Base-by-base conservation (phyloP, 2,329 filamentous ascomycete species). In the Akanthomyces muscarius region DNA sequence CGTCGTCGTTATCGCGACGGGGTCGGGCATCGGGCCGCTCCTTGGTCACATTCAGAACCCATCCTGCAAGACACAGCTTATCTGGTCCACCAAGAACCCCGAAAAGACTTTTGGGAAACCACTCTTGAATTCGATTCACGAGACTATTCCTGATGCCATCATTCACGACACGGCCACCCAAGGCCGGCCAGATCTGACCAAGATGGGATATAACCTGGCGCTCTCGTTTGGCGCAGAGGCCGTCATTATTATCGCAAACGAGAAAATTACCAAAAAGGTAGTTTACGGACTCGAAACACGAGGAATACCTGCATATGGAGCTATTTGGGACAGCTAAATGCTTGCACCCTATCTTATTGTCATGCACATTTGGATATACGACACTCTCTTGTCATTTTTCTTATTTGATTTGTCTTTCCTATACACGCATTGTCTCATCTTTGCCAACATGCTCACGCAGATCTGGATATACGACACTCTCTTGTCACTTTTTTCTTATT, bases 231-330 rank as follows among this genome's bases (percentile, higher is more conserved):
- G 77, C 10, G 76, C 87, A 1, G 89, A 92, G 78, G 89, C 88
- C 2, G 87, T 91, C 44, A 87, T 91, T 70, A 82, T 91, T 64
- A 88, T 92, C 69, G 86, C 86, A 62, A 92, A 92, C 71, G 84
- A 87, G 63, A 81, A 75, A 63, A 81, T 91, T 41, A 91, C 89
- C 21, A 81, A 81, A 69, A 85, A 84, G 75, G 80, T 92, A 1
- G 88, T 92, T 0, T 89, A 87, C 71, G 86, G 83, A 10, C 75
- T 92, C 57, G 88, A 91, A 75, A 81, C 79, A 44, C 79, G 86
- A 62, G 87, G 88, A 0, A 74, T 91, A 8, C 81, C 85, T 2
- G 88, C 88, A 10, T 92, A 83, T 74, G 90, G 89, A 7, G 87
- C 89, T 10, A 90, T 92, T 68, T 92, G 88, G 77, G 90, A 92